phyloP scores from a whole-genome alignment of 129 eudicot genomes.

The Oenanthe sinensis region DNA sequence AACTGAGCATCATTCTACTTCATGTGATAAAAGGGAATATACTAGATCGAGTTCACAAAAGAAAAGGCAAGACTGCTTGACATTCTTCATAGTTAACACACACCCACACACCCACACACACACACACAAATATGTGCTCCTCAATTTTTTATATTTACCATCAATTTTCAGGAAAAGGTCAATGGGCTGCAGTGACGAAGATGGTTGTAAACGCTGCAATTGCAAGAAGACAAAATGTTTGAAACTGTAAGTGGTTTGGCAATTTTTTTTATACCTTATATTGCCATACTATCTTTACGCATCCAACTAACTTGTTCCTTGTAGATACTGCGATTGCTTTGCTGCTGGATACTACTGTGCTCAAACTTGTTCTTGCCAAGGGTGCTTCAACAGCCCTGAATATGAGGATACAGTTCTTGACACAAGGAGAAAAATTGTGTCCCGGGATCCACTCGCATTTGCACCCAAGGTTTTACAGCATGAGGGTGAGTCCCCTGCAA shows the following conservation, averaged over 20 bases:
- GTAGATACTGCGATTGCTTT: constrained; percentile 88
- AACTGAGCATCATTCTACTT: constrained; percentile 20
- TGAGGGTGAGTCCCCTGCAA: constrained; percentile 25
- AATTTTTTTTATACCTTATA: neutral
- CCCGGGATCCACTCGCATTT: constrained; percentile 71
- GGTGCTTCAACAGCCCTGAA: constrained; percentile 52
- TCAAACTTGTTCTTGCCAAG: constrained; percentile 66
- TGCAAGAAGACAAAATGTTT: constrained; percentile 78
- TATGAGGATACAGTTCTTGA: constrained; percentile 55
- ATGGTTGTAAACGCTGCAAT: constrained; percentile 66
- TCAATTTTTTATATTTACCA: neutral
- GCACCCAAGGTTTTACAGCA: constrained; percentile 43
- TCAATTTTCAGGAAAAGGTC: constrained; percentile 37
- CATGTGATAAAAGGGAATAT: constrained; percentile 25
- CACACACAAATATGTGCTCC: neutral
- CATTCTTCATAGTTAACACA: neutral
- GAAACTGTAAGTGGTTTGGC: constrained; percentile 60
- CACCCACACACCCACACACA: no score
- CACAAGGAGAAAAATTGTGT: constrained; percentile 41
- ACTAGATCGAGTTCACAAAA: constrained; percentile 32
- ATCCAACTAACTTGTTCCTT: constrained; percentile 7
- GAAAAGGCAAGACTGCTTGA: constrained; percentile 41
- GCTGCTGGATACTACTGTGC: constrained; percentile 62
- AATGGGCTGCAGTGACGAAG: constrained; percentile 24
- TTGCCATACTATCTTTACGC: neutral